phyloP scores from a whole-genome alignment of 2,329 filamentous ascomycete genomes.

The Sarocladium strictum region DNA sequence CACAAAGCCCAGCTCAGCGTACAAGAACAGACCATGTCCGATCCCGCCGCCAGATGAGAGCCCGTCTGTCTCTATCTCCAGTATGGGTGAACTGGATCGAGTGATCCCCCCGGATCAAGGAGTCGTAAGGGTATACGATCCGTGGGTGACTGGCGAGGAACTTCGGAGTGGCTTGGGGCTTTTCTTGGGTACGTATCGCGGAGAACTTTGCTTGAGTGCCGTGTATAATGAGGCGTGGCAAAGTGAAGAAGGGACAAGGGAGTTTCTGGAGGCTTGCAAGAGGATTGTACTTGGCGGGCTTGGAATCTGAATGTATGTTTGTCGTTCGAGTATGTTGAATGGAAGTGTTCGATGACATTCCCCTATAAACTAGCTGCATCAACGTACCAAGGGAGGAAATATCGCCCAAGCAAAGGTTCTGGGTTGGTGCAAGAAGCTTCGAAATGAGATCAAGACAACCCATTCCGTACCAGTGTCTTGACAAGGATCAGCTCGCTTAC shows the following conservation, averaged over 20 bases:
- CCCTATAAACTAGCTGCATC: too few species aligned
- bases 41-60: background rate
- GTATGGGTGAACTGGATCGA: background rate
- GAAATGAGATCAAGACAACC: too few species aligned
- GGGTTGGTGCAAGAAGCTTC: too few species aligned
- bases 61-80: background rate
- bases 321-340: too few species aligned
- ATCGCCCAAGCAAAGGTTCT: too few species aligned
- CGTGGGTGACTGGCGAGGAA: constrained; percentile 41
- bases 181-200: constrained; percentile 34
- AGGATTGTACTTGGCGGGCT: too few species aligned
- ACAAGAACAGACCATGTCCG: background rate
- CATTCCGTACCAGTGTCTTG: too few species aligned
- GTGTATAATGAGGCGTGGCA: background rate
- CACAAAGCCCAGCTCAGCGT: background rate
- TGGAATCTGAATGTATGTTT: too few species aligned
- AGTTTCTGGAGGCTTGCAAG: background rate
- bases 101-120: constrained; percentile 16
- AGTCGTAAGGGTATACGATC: constrained; percentile 22
- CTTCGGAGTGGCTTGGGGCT: constrained; percentile 30
- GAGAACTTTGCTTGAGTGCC: constrained; percentile 27
- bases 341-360: too few species aligned
- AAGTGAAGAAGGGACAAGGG: background rate
- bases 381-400: too few species aligned
- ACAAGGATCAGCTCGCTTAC: too few species aligned